phyloP scores from a whole-genome alignment of 257 asterid species.

The Linaria vulgaris region DNA sequence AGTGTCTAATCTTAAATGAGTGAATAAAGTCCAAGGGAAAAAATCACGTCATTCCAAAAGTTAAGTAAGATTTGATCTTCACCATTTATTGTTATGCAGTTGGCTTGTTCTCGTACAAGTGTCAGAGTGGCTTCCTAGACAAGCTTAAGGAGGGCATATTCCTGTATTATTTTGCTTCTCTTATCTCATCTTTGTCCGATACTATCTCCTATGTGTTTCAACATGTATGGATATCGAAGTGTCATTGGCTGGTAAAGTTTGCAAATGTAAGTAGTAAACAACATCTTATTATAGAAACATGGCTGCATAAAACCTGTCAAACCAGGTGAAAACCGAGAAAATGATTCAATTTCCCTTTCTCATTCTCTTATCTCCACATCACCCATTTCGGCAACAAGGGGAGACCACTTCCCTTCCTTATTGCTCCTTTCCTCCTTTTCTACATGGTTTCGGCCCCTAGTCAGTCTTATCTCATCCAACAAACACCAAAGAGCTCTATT shows the following conservation, averaged over 20 bases:
- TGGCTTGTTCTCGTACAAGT: not conserved
- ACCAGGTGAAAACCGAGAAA: not conserved
- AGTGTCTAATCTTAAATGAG: not conserved
- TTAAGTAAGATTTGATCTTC: not conserved
- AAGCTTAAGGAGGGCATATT: slow-evolving; percentile 12
- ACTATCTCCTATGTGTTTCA: not conserved
- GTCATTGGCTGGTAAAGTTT: not conserved
- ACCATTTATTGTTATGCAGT: not conserved
- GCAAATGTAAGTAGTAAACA: too few species aligned
- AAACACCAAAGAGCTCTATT: slow-evolving; percentile 3
- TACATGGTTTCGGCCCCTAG: not conserved
- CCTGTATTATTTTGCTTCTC: slow-evolving; percentile 1
- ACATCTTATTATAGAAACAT: too few species aligned
- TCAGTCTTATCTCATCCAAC: not conserved
- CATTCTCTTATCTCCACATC: not conserved
- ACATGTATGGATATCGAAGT: not conserved
- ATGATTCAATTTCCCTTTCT: not conserved
- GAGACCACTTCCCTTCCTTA: slow-evolving; percentile 2
- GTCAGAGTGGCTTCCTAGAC: not conserved
- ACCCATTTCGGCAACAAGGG: slow-evolving; percentile 4
- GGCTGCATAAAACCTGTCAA: not conserved
- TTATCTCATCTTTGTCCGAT: not conserved
- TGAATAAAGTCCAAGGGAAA: slow-evolving; percentile 12
- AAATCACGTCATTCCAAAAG: not conserved
- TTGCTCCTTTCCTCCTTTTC: not conserved